Evolutionary conservation across 2,329 filamentous ascomycete species (phyloP).

Genomic region (Ophiocordyceps camponoti-floridani): DNA sequence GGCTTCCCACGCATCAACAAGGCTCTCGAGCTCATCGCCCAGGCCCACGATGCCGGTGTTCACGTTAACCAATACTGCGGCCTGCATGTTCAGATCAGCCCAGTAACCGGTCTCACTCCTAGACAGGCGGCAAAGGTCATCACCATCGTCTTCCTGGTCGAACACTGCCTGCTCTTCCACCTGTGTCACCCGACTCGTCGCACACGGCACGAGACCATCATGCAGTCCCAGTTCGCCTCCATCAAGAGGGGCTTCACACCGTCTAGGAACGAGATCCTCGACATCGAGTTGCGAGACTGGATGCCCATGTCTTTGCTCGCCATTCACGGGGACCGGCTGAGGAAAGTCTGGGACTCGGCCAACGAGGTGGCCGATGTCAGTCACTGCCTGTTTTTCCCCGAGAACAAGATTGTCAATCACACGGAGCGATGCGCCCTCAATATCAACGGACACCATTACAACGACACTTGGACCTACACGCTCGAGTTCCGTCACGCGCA

Average conservation of each 20-base stretch:
- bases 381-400: not conserved
- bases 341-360: not conserved
- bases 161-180: slow-evolving; percentile 4
- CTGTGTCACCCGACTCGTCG: not conserved
- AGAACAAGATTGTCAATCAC: too few species aligned
- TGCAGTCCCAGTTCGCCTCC: not conserved
- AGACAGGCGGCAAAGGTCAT: slow-evolving; percentile 67
- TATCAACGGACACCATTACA: not conserved
- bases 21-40: slow-evolving; percentile 1
- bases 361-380: not conserved
- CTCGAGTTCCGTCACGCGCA: slow-evolving; percentile 6
- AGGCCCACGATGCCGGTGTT: not conserved
- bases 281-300: not conserved
- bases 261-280: not conserved
- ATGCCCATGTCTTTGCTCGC: not conserved
- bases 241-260: not conserved
- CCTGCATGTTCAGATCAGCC: slow-evolving; percentile 5
- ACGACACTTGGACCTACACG: slow-evolving; percentile 1
- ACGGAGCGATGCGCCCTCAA: not conserved
- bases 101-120: slow-evolving; percentile 19
- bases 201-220: not conserved
- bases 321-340: not conserved
- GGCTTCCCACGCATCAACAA: slow-evolving; percentile 2
- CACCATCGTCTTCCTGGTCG: slow-evolving; percentile 37
- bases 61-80: slow-evolving; percentile 2